These are phyloP conservation scores for Lipomyces kockii DNA, from an alignment of 805 yeast species.

Conservation along the genomic window DNA sequence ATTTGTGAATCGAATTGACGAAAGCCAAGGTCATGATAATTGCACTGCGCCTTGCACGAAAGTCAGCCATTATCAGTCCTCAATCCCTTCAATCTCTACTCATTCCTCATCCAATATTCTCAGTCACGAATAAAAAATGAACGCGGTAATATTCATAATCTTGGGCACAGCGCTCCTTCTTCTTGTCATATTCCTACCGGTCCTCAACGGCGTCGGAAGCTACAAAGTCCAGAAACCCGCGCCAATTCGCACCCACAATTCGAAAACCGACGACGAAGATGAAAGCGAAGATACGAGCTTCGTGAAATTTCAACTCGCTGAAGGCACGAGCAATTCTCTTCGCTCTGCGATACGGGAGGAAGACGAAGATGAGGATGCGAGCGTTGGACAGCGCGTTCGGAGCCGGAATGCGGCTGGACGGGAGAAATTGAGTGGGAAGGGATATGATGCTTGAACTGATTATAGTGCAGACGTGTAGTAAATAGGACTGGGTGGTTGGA, in stretches of 20 bases:
- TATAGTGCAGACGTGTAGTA: background rate
- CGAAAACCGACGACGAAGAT: constrained; percentile 4
- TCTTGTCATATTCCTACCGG: constrained; percentile 23
- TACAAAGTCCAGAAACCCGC: constrained; percentile 12
- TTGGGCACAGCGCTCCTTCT: constrained; percentile 10
- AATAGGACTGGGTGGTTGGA: background rate
- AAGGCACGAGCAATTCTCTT: constrained; percentile 10
- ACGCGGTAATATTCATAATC: constrained; percentile 15
- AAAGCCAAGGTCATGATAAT: too few relatives aligned
- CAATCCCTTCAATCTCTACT: background rate
- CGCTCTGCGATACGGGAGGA: constrained; percentile 7
- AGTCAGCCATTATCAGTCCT: background rate
- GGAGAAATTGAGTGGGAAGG: background rate
- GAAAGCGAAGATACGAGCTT: constrained; percentile 1
- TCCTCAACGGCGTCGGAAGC: constrained; percentile 26
- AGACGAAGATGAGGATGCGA: constrained; percentile 5
- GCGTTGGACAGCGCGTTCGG: constrained; percentile 4
- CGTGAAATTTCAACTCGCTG: constrained; percentile 11
- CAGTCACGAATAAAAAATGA: constrained; percentile 5
- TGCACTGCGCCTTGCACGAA: background rate
- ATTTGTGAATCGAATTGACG: too few relatives aligned
- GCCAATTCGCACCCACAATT: constrained; percentile 1
- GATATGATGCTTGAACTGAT: background rate
- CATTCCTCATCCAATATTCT: background rate
- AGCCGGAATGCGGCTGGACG: constrained; percentile 1